Evolutionary conservation across 2,329 filamentous ascomycete genomes (phyloP).

Genomic region (Byssochlamys sp.): DNA sequence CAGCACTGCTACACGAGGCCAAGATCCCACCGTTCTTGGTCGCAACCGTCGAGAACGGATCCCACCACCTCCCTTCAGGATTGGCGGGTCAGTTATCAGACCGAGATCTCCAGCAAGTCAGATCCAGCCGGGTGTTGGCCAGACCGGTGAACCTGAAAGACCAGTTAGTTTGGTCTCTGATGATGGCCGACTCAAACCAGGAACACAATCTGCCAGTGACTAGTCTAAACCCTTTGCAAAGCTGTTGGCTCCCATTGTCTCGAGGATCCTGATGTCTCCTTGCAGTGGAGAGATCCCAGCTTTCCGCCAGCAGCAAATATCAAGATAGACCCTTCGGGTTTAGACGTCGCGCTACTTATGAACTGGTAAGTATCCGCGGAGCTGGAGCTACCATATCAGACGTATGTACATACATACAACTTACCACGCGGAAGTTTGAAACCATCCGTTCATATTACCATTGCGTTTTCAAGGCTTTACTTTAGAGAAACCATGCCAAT

Average conservation of each 20-base stretch:
- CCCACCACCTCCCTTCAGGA: constrained; percentile 16
- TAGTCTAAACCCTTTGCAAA: not conserved
- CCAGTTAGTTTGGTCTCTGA: not conserved
- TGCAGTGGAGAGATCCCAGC: too few relatives aligned
- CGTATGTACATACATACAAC: too few relatives aligned
- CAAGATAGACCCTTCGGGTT: too few relatives aligned
- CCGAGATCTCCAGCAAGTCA: constrained; percentile 7
- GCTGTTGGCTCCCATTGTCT: not conserved
- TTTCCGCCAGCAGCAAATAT: too few relatives aligned
- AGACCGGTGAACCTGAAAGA: not conserved
- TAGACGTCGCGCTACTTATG: too few relatives aligned
- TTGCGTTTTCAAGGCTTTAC: too few relatives aligned
- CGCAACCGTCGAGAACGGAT: constrained; percentile 17
- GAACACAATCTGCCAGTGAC: not conserved
- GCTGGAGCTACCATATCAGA: too few relatives aligned
- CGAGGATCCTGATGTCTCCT: not conserved
- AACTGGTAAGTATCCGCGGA: too few relatives aligned
- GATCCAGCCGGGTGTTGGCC: not conserved
- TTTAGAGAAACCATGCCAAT: too few relatives aligned
- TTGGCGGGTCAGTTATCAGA: constrained; percentile 18
- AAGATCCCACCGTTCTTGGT: constrained; percentile 12
- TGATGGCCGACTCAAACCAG: not conserved
- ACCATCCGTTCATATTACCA: too few relatives aligned
- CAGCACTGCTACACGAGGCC: constrained; percentile 22
- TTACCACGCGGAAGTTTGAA: too few relatives aligned